These are phyloP conservation scores for Cladosporium velox DNA, from an alignment of 2,329 filamentous ascomycete species.

Conservation along the genomic window DNA sequence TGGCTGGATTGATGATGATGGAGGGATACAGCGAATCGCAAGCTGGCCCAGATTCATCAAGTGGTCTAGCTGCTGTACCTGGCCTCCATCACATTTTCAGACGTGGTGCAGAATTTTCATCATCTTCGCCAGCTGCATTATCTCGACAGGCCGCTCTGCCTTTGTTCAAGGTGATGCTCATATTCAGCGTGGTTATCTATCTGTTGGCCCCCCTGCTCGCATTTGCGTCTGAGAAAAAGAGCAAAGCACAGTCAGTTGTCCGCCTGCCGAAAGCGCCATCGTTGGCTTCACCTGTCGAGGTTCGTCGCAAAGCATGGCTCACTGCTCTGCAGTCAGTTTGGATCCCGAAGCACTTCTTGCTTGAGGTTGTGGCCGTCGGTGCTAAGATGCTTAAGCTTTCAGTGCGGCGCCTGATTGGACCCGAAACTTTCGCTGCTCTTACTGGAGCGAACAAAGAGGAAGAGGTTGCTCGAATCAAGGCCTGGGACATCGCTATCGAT, in stretches of 20 bases:
- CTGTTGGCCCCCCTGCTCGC: slow-evolving; percentile 59
- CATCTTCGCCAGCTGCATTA: slow-evolving; percentile 27
- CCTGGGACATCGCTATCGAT: slow-evolving; percentile 91
- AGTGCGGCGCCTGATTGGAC: slow-evolving; percentile 74
- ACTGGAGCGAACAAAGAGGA: slow-evolving; percentile 82
- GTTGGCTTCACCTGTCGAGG: slow-evolving; percentile 77
- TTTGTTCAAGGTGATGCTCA: slow-evolving; percentile 52
- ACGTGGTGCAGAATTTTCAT: slow-evolving; percentile 27
- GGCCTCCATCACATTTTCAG: slow-evolving; percentile 35
- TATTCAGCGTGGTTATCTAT: slow-evolving; percentile 58
- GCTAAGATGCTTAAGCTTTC: slow-evolving; percentile 82
- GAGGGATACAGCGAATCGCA: slow-evolving; percentile 70
- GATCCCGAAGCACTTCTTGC: slow-evolving; percentile 83
- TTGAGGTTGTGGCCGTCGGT: slow-evolving; percentile 78
- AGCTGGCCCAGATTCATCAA: slow-evolving; percentile 50
- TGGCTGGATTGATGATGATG: slow-evolving; percentile 88
- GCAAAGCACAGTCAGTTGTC: slow-evolving; percentile 44
- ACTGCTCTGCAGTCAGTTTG: slow-evolving; percentile 91
- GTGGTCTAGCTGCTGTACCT: slow-evolving; percentile 47
- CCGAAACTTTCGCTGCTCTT: slow-evolving; percentile 73
- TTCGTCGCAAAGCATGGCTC: slow-evolving; percentile 86
- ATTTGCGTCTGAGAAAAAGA: slow-evolving; percentile 58
- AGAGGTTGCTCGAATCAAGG: slow-evolving; percentile 82
- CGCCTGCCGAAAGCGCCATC: slow-evolving; percentile 61
- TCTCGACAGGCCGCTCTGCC: slow-evolving; percentile 39